Evolutionary conservation across 352 stramenopile species (phyloP).

Genomic region (Hyaloperonospora arabidopsidis): DNA sequence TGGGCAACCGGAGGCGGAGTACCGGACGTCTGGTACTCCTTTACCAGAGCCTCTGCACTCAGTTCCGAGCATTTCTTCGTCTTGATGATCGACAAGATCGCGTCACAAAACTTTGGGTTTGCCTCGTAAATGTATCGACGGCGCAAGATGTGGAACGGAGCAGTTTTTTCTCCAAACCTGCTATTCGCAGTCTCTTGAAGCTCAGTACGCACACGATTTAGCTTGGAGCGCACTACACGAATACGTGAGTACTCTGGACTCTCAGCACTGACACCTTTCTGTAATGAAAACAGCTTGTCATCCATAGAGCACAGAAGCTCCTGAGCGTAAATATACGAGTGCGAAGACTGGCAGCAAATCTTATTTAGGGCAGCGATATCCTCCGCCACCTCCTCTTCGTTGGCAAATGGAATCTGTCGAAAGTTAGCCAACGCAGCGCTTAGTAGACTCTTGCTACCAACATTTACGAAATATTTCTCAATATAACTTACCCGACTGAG

Average conservation of each 20-base stretch:
- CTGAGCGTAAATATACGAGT: slow-evolving; percentile 78
- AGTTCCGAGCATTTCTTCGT: slow-evolving; percentile 63
- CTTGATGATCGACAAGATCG: slow-evolving; percentile 69
- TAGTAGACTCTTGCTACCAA: neutral
- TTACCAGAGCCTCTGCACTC: slow-evolving; percentile 52
- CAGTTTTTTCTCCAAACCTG: slow-evolving; percentile 61
- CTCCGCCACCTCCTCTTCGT: slow-evolving; percentile 68
- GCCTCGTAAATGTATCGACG: slow-evolving; percentile 52
- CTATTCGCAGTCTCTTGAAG: slow-evolving; percentile 62
- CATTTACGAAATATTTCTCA: neutral
- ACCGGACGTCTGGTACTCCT: slow-evolving; percentile 48
- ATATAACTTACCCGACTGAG: slow-evolving; percentile 51
- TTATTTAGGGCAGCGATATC: slow-evolving; percentile 72
- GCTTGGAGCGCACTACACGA: slow-evolving; percentile 56
- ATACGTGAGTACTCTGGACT: slow-evolving; percentile 37
- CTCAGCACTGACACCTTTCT: slow-evolving; percentile 26
- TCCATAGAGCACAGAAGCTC: slow-evolving; percentile 70
- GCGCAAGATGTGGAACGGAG: slow-evolving; percentile 67
- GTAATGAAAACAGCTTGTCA: slow-evolving; percentile 51
- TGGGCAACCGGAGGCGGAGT: slow-evolving; percentile 55
- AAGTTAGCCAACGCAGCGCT: neutral
- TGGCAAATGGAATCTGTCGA: slow-evolving; percentile 69
- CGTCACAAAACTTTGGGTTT: slow-evolving; percentile 53
- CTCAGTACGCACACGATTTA: slow-evolving; percentile 63
- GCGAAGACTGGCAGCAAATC: slow-evolving; percentile 77